A percentile compares a stretch with the other conserved stretches of the same genome.
Conservation (phyloP, 306 rosid species). For the Trifolium repens region DNA sequence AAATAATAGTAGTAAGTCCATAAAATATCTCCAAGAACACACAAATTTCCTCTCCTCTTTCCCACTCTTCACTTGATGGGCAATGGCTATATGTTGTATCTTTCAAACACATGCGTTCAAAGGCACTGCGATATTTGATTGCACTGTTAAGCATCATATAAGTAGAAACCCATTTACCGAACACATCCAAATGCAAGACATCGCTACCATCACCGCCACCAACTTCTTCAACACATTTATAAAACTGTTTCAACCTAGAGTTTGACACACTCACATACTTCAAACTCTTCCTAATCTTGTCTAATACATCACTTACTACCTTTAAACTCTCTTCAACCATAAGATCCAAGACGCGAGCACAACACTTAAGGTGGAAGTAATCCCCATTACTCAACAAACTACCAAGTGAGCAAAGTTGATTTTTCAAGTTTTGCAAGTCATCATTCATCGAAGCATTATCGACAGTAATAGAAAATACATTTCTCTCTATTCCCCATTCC, state of each 20-base stretch:
- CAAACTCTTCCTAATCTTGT: conserved; percentile 29
- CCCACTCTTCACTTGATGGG: conserved; percentile 25
- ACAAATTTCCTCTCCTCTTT: conserved; percentile 13
- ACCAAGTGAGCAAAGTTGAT: background rate
- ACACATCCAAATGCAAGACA: conserved; percentile 33
- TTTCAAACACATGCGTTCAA: background rate
- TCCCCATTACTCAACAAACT: background rate
- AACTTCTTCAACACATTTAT: conserved; percentile 15
- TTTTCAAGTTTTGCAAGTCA: background rate
- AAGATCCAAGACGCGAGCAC: conserved; percentile 20
- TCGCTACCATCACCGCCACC: background rate
- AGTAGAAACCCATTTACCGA: conserved; percentile 4
- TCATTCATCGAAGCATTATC: background rate
- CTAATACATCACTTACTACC: background rate
- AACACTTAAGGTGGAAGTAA: background rate
- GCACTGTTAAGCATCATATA: conserved; percentile 28
- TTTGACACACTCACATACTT: background rate
- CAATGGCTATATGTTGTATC: background rate
- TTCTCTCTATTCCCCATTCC: conserved; percentile 31
- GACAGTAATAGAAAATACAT: conserved; percentile 23
- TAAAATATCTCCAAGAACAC: background rate
- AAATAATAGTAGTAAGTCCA: background rate
- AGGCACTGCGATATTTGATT: conserved; percentile 8
- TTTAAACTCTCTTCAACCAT: conserved; percentile 25
- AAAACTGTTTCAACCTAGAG: conserved; percentile 15